phyloP scores from a whole-genome alignment of 2,329 filamentous ascomycete genomes.

The Sphaerulina musiva region DNA sequence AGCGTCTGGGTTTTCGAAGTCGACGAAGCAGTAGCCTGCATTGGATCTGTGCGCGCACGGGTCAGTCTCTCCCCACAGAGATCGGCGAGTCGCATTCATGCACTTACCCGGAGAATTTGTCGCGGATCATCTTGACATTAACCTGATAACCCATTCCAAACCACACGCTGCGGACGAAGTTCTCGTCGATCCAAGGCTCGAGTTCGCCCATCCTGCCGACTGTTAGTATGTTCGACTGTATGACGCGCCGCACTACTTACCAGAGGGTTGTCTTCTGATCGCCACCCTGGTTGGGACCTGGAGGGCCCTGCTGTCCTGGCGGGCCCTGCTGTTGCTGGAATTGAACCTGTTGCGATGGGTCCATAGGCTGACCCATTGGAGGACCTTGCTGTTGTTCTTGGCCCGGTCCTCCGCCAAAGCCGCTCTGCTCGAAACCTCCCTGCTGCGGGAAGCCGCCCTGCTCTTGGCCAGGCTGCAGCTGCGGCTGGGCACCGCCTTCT shows the following conservation, averaged over 20 bases:
- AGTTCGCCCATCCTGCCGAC: slow-evolving; percentile 91
- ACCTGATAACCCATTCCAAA: slow-evolving; percentile 89
- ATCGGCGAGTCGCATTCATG: slow-evolving; percentile 4
- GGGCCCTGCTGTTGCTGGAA: slow-evolving; percentile 43
- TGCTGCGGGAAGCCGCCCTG: slow-evolving; percentile 28
- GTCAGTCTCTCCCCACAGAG: slow-evolving; percentile 3
- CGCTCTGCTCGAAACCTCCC: slow-evolving; percentile 26
- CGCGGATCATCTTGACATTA: slow-evolving; percentile 98
- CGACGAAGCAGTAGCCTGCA: slow-evolving; percentile 97
- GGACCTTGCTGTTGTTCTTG: slow-evolving; percentile 44
- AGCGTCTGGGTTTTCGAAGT: slow-evolving; percentile 75
- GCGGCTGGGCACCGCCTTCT: slow-evolving; percentile 54
- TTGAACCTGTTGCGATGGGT: slow-evolving; percentile 42
- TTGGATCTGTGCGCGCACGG: slow-evolving; percentile 53
- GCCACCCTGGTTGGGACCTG: slow-evolving; percentile 35
- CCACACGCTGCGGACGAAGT: slow-evolving; percentile 93
- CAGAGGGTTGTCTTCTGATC: slow-evolving; percentile 50
- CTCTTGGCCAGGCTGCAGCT: slow-evolving; percentile 39
- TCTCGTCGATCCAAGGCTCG: slow-evolving; percentile 98
- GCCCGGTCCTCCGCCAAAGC: slow-evolving; percentile 46
- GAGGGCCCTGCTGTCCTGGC: slow-evolving; percentile 32
- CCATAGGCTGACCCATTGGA: slow-evolving; percentile 53
- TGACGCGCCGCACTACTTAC: slow-evolving; percentile 32
- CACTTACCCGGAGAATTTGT: slow-evolving; percentile 90
- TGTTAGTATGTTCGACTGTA: slow-evolving; percentile 5